These are phyloP conservation scores for Lentinula sp. DNA, from an alignment of 768 basidiomycete genomes.

Conservation along the genomic window DNA sequence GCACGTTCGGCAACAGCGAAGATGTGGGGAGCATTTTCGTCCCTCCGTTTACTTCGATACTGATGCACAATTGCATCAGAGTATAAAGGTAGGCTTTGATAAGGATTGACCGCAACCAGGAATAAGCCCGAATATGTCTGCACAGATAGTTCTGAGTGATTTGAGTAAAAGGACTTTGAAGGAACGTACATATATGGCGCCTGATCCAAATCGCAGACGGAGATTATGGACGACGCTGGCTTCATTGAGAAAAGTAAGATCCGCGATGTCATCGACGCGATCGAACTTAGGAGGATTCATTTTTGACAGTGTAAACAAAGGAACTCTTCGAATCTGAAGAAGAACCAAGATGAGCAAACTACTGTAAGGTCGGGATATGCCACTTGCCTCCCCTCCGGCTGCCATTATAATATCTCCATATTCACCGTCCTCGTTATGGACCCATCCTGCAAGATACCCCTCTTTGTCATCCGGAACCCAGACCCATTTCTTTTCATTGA, in stretches of 20 bases:
- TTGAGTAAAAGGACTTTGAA: neutral
- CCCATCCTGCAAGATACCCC: slow-evolving; percentile 94
- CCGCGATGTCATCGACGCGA: slow-evolving; percentile 95
- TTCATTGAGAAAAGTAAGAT: slow-evolving; percentile 96
- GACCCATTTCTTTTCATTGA: slow-evolving; percentile 98
- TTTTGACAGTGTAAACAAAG: slow-evolving; percentile 80
- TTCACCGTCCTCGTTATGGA: slow-evolving; percentile 81
- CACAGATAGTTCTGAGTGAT: slow-evolving; percentile 7
- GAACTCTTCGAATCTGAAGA: slow-evolving; percentile 56
- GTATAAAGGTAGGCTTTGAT: slow-evolving; percentile 87
- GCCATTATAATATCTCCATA: slow-evolving; percentile 81
- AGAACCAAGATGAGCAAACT: neutral
- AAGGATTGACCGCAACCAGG: slow-evolving; percentile 97
- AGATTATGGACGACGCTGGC: slow-evolving; percentile 99
- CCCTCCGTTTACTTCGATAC: slow-evolving; percentile 83
- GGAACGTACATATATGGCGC: slow-evolving; percentile 81
- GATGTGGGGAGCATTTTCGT: slow-evolving; percentile 94
- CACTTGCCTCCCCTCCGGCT: slow-evolving; percentile 70
- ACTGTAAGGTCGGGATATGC: neutral
- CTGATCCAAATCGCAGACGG: slow-evolving; percentile 83
- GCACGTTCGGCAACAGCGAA: slow-evolving; percentile 97
- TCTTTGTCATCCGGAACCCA: slow-evolving; percentile 93
- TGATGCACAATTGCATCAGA: slow-evolving; percentile 82
- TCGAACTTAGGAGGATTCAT: slow-evolving; percentile 99
- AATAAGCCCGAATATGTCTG: slow-evolving; percentile 96